These are phyloP conservation scores for Podila horticola DNA, from an alignment of 192 early-diverging fungal species.

Conservation along the genomic window DNA sequence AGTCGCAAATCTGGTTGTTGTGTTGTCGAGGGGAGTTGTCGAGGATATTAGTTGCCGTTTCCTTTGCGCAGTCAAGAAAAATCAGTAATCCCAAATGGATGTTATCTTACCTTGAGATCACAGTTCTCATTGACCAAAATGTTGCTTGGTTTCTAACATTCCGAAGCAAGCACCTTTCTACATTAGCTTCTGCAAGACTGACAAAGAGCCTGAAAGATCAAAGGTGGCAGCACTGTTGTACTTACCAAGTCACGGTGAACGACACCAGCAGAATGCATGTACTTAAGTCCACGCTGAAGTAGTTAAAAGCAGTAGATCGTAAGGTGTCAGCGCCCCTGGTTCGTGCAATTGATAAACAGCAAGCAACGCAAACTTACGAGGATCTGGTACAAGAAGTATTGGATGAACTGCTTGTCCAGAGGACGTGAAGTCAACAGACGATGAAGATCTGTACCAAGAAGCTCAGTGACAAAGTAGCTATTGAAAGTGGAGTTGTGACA, in stretches of 20 bases:
- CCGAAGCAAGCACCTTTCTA: neutral
- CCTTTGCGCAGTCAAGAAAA: too few species aligned
- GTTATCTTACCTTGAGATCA: conserved; percentile 78
- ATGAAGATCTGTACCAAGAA: conserved; percentile 95
- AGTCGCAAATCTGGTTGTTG: conserved; percentile 86
- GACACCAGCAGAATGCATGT: conserved; percentile 95
- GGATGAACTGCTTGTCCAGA: conserved; percentile 94
- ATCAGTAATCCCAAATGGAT: too few species aligned
- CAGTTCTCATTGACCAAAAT: conserved; percentile 98
- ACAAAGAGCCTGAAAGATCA: neutral
- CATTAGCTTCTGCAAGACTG: too few species aligned
- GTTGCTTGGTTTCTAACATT: conserved; percentile 78
- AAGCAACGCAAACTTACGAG: conserved; percentile 60
- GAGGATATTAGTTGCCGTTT: too few species aligned
- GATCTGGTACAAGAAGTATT: conserved; percentile 99
- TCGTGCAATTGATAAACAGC: too few species aligned
- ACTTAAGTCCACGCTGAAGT: conserved; percentile 82
- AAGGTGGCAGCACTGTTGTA: neutral
- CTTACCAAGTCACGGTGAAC: conserved; percentile 92
- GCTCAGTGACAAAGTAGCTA: conserved; percentile 96
- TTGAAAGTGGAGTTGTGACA: too few species aligned
- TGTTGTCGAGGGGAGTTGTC: too few species aligned
- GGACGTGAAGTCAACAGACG: conserved; percentile 89
- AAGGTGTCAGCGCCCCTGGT: too few species aligned
- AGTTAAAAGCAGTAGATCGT: neutral